Conservation (phyloP, 139 green algal genomes). For the Pseudopediastrum boryanum region DNA sequence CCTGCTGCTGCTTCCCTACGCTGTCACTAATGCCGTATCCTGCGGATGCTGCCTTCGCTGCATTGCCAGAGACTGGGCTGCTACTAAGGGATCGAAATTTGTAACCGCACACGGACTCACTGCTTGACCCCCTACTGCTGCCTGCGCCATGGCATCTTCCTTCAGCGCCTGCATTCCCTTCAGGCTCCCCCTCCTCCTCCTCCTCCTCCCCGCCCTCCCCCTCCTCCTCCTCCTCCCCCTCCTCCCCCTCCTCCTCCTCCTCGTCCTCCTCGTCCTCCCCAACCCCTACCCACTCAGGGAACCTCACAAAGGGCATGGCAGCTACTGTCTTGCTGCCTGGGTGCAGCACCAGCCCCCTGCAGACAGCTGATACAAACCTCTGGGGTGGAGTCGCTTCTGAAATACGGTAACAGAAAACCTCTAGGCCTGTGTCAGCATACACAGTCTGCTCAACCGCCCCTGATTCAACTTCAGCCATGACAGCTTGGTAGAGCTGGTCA, state of each 20-base stretch:
- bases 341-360: constrained; percentile 47
- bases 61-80: too few species aligned
- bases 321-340: constrained; percentile 29
- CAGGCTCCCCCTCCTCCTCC: not conserved
- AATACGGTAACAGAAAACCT: constrained; percentile 43
- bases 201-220: constrained; percentile 1
- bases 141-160: not conserved
- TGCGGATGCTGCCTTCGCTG: too few species aligned
- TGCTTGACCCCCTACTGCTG: too few species aligned
- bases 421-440: constrained; percentile 19
- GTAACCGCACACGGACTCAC: too few species aligned
- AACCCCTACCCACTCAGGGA: constrained; percentile 1
- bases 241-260: not conserved
- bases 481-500: constrained; percentile 26
- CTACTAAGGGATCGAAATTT: too few species aligned
- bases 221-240: not conserved
- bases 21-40: too few species aligned
- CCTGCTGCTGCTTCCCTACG: too few species aligned
- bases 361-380: not conserved
- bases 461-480: constrained; percentile 14
- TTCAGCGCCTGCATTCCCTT: not conserved
- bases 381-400: not conserved
- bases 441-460: constrained; percentile 26
- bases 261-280: not conserved
- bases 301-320: constrained; percentile 44